A percentile compares a stretch with the other conserved stretches of the same genome.
These are phyloP conservation scores for Eucalyptus albens DNA, from an alignment of 345 rosid genomes.

Conservation along the genomic window DNA sequence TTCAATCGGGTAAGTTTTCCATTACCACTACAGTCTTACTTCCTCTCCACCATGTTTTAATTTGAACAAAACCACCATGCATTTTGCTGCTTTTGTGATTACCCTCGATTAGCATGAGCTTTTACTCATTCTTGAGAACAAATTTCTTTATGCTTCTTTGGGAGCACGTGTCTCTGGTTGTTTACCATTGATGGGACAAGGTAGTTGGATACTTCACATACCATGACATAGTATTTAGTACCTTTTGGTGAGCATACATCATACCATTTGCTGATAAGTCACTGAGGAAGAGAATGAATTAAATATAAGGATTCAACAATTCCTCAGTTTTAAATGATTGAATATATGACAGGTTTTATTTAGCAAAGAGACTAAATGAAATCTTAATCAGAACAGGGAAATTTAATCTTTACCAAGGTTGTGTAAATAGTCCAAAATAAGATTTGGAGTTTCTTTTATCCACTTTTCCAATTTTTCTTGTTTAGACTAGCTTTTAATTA, in stretches of 20 bases:
- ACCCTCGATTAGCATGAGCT: not conserved
- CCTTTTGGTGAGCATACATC: not conserved
- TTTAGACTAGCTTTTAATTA: not conserved
- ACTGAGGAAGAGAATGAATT: not conserved
- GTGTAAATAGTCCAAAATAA: not conserved
- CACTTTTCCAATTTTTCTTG: not conserved
- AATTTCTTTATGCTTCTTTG: not conserved
- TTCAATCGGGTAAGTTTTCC: constrained; percentile 35
- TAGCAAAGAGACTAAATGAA: not conserved
- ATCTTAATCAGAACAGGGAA: not conserved
- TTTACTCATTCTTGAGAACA: not conserved
- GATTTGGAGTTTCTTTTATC: not conserved
- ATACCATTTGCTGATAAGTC: not conserved
- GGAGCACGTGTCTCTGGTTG: not conserved
- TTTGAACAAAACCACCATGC: not conserved
- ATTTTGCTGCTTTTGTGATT: not conserved
- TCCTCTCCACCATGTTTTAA: not conserved
- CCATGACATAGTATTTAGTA: not conserved
- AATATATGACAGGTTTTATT: not conserved
- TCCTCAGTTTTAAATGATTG: not conserved
- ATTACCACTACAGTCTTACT: not conserved
- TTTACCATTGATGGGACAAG: not conserved
- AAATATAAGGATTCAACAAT: not conserved
- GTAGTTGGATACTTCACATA: not conserved
- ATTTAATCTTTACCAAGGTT: not conserved